These are phyloP conservation scores for Boeremia exigua DNA, from an alignment of 2,329 filamentous ascomycete species.

Conservation along the genomic window DNA sequence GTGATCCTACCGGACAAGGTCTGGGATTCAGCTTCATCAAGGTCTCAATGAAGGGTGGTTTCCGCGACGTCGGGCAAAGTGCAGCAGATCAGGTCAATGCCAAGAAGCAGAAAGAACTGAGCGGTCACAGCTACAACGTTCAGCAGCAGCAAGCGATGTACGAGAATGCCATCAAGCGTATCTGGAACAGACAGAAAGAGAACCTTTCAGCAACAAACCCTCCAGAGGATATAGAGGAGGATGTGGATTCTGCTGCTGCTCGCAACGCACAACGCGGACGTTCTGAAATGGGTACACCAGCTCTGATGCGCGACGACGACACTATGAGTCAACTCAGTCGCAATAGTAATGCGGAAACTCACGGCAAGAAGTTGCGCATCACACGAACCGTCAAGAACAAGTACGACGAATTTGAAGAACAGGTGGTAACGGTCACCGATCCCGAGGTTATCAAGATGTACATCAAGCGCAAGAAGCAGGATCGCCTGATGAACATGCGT, in stretches of 20 bases:
- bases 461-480: slow-evolving; percentile 74
- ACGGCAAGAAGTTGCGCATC: slow-evolving; percentile 74
- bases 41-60: slow-evolving; percentile 98
- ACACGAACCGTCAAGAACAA: slow-evolving; percentile 69
- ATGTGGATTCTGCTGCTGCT: slow-evolving; percentile 62
- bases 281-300: slow-evolving; percentile 69
- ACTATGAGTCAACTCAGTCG: slow-evolving; percentile 62
- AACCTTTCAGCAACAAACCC: slow-evolving; percentile 77
- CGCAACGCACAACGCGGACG: slow-evolving; percentile 52
- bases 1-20: slow-evolving; percentile 91
- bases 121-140: slow-evolving; percentile 96
- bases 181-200: slow-evolving; percentile 87
- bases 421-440: slow-evolving; percentile 61
- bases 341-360: slow-evolving; percentile 63
- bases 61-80: slow-evolving; percentile 87
- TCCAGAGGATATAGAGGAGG: slow-evolving; percentile 75
- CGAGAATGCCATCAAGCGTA: slow-evolving; percentile 85
- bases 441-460: slow-evolving; percentile 74
- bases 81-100: slow-evolving; percentile 86
- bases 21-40: slow-evolving; percentile 97
- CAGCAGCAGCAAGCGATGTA: slow-evolving; percentile 92
- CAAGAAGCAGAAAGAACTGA: slow-evolving; percentile 70
- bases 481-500: slow-evolving; percentile 75
- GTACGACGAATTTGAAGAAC: slow-evolving; percentile 67
- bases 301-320: slow-evolving; percentile 69